Evolutionary conservation across 1,284 basidiomycete genomes (phyloP).

Genomic region (Gomphus bonarii): DNA sequence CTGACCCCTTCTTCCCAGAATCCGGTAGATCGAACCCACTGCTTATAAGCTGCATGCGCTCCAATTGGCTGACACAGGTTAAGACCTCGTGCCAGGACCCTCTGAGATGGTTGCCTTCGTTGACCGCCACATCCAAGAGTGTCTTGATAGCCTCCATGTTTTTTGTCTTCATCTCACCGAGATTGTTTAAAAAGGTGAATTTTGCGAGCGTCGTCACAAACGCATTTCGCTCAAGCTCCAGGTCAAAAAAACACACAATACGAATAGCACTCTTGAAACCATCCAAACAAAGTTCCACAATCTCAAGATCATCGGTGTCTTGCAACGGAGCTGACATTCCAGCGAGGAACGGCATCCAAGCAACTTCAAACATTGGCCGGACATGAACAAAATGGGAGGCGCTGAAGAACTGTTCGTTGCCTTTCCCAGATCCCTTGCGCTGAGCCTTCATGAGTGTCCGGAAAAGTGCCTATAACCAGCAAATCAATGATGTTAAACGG

Average conservation of each 20-base stretch:
- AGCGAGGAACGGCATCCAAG: conserved; percentile 94
- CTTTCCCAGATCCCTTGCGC: conserved; percentile 55
- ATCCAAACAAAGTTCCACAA: conserved; percentile 86
- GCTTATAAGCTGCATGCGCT: conserved; percentile 94
- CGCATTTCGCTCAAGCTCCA: conserved; percentile 91
- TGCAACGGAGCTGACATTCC: conserved; percentile 88
- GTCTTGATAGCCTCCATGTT: conserved; percentile 98
- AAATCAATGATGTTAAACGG: neutral
- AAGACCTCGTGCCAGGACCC: conserved; percentile 94
- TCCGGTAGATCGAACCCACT: conserved; percentile 81
- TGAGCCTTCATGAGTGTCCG: conserved; percentile 84
- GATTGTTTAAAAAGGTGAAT: conserved; percentile 93
- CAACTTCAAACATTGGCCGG: conserved; percentile 95
- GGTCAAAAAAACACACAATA: conserved; percentile 90
- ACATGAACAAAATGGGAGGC: conserved; percentile 94
- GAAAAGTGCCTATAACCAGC: conserved; percentile 61
- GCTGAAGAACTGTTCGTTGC: conserved; percentile 82
- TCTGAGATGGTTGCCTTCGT: conserved; percentile 90
- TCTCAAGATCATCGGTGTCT: conserved; percentile 84
- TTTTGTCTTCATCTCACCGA: conserved; percentile 97
- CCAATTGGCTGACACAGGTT: conserved; percentile 92
- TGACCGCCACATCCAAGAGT: conserved; percentile 84
- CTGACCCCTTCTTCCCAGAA: conserved; percentile 68
- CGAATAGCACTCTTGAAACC: conserved; percentile 91
- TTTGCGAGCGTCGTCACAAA: conserved; percentile 97